These are phyloP conservation scores for Calocybe indica DNA, from an alignment of 768 basidiomycete species.

Conservation along the genomic window DNA sequence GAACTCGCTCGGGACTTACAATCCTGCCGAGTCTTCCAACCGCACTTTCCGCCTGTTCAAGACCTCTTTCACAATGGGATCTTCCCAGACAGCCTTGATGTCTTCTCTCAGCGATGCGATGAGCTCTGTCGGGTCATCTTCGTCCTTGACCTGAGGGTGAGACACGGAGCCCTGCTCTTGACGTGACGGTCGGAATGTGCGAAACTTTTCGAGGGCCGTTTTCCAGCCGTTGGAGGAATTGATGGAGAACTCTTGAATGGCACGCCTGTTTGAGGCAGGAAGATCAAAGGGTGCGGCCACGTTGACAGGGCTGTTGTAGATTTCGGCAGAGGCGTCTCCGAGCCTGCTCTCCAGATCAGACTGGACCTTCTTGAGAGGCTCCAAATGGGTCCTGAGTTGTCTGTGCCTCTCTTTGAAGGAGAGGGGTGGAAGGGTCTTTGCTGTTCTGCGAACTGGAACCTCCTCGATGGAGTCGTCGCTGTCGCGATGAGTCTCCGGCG, in stretches of 20 bases:
- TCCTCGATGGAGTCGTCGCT: conserved; percentile 38
- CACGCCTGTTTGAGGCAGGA: conserved; percentile 15
- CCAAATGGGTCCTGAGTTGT: conserved; percentile 50
- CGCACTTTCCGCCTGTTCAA: conserved; percentile 44
- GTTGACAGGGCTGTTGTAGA: conserved; percentile 31
- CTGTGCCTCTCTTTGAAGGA: conserved; percentile 60
- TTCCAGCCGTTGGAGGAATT: conserved; percentile 65
- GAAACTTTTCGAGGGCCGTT: conserved; percentile 51
- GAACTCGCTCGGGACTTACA: conserved; percentile 40
- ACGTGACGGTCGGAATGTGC: conserved; percentile 27
- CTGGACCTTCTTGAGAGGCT: conserved; percentile 52
- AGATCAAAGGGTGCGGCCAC: conserved; percentile 37
- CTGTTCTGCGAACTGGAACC: conserved; percentile 24
- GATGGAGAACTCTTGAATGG: conserved; percentile 48
- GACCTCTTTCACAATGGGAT: conserved; percentile 56
- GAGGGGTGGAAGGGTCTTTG: conserved; percentile 33
- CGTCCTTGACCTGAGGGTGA: conserved; percentile 25
- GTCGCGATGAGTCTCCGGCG: conserved; percentile 17
- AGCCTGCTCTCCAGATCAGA: conserved; percentile 52
- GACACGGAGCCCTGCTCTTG: conserved; percentile 11
- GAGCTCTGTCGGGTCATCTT: conserved; percentile 52
- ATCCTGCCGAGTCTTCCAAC: conserved; percentile 68
- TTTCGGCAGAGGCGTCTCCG: conserved; percentile 52
- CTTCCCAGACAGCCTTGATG: conserved; percentile 66
- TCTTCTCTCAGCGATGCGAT: conserved; percentile 58